A percentile compares a stretch with the other conserved stretches of the same genome.
These are phyloP conservation scores for Boletus reticulatus DNA, from an alignment of 768 basidiomycete species.

Conservation along the genomic window DNA sequence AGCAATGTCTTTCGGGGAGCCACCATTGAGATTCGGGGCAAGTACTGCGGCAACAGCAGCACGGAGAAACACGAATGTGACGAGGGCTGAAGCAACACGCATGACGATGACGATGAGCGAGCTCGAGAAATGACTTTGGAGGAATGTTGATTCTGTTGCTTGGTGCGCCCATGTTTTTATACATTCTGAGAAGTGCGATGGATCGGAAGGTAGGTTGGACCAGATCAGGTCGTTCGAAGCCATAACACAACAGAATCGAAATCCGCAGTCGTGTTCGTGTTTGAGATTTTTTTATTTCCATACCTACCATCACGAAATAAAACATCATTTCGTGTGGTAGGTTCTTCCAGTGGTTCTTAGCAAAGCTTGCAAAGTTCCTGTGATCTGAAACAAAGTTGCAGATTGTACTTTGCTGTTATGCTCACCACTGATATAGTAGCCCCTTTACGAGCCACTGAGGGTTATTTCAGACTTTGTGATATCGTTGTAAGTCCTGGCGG, in stretches of 20 bases:
- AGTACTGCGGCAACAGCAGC: conserved; percentile 1
- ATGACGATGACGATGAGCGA: conserved; percentile 3
- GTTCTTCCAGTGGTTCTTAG: not conserved
- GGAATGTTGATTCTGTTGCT: too few species aligned
- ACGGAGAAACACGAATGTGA: not conserved
- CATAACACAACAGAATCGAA: not conserved
- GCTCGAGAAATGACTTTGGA: not conserved
- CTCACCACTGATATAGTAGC: not conserved
- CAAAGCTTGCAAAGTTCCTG: not conserved
- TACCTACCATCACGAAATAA: not conserved
- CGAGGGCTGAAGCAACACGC: conserved; percentile 3
- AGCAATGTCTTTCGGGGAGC: too few species aligned
- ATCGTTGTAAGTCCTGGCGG: too few species aligned
- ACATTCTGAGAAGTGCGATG: not conserved
- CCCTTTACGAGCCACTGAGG: too few species aligned
- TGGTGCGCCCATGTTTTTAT: conserved; percentile 6
- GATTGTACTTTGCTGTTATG: not conserved
- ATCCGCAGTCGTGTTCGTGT: conserved; percentile 7
- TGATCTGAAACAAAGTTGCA: too few species aligned
- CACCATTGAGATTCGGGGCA: not conserved
- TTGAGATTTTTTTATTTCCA: not conserved
- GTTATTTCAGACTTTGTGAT: too few species aligned
- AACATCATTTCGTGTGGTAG: not conserved
- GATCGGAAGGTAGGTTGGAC: not conserved
- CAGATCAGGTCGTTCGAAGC: not conserved